phyloP scores from a whole-genome alignment of 257 asterid species.

The Solanum sitiens region DNA sequence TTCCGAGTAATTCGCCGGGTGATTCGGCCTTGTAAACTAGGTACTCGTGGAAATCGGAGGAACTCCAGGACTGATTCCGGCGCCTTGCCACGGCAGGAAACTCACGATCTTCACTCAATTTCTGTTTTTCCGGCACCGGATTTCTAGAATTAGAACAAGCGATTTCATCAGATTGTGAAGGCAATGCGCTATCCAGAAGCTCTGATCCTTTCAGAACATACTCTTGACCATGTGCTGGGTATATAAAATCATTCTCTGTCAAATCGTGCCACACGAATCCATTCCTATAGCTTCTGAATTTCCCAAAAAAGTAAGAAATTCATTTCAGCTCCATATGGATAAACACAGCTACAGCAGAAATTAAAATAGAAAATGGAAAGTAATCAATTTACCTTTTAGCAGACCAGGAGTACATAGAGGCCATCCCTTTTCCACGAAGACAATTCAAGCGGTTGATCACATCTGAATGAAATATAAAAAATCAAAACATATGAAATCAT shows the following conservation, averaged over 20 bases:
- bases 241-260: conserved; percentile 62
- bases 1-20: conserved; percentile 13
- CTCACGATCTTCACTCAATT: background rate
- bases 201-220: conserved; percentile 86
- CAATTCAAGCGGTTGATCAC: conserved; percentile 60
- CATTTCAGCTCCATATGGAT: background rate
- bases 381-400: conserved; percentile 37
- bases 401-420: conserved; percentile 78
- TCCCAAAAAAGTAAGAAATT: background rate
- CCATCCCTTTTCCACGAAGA: conserved; percentile 82
- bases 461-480: conserved; percentile 18
- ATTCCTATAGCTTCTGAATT: conserved; percentile 65
- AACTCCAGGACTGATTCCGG: conserved; percentile 78
- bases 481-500: background rate
- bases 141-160: conserved; percentile 1
- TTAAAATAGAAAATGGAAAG: background rate
- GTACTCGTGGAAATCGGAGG: conserved; percentile 63
- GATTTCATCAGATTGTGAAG: conserved; percentile 11
- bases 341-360: background rate
- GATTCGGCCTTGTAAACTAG: conserved; percentile 45
- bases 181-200: conserved; percentile 20
- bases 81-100: conserved; percentile 24
- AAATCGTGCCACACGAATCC: conserved; percentile 97
- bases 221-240: conserved; percentile 75
- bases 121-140: conserved; percentile 11